Conservation (phyloP, 208 protist genomes). For the Leishmania amazonensis region DNA sequence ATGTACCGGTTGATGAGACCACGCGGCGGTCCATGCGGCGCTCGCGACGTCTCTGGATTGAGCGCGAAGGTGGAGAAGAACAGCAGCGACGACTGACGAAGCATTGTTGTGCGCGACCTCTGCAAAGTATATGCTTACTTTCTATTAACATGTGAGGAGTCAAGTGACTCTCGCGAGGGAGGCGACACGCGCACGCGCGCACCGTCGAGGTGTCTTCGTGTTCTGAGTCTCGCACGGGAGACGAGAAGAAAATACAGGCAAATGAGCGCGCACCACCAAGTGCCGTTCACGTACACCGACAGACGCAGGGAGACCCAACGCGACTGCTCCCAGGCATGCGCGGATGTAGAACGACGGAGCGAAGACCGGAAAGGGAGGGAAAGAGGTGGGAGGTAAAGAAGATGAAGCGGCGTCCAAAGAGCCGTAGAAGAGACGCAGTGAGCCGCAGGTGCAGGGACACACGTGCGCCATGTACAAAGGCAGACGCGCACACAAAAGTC, state of each 20-base stretch:
- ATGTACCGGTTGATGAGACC: conserved; percentile 91
- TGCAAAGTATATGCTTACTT: neutral
- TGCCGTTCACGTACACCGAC: neutral
- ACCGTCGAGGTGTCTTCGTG: neutral
- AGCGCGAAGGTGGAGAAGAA: conserved; percentile 84
- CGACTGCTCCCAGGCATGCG: neutral
- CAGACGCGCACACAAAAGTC: neutral
- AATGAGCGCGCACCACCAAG: neutral
- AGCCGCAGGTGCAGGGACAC: neutral
- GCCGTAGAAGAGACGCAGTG: neutral
- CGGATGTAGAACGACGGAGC: neutral
- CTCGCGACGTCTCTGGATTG: conserved; percentile 81
- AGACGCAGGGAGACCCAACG: neutral
- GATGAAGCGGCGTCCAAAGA: neutral
- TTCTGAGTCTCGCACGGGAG: neutral
- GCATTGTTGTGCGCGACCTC: conserved; percentile 1
- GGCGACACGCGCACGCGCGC: neutral
- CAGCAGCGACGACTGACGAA: conserved; percentile 34
- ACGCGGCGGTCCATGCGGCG: conserved; percentile 80
- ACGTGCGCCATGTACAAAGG: neutral
- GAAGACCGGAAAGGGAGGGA: neutral
- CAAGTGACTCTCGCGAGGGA: neutral
- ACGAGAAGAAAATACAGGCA: neutral
- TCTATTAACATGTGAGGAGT: neutral
- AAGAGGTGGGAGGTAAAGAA: neutral